A percentile compares a stretch with the other conserved stretches of the same genome.
phyloP scores from a whole-genome alignment of 2,329 filamentous ascomycete genomes.

The Pleomassaria siparia region DNA sequence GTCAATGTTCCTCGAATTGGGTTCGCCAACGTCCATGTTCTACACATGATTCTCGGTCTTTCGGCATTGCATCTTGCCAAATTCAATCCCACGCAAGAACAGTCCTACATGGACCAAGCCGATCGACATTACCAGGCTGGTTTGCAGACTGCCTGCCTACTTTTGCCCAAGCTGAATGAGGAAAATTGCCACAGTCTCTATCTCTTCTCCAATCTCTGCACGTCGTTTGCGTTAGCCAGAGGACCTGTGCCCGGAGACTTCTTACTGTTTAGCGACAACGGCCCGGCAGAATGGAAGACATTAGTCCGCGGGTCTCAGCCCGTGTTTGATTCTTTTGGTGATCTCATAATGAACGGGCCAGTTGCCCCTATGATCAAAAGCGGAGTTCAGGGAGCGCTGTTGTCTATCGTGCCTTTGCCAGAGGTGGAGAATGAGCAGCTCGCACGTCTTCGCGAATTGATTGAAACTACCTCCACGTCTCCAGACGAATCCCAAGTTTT shows the following conservation, averaged over 20 bases:
- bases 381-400: slow-evolving; percentile 15
- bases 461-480: background rate
- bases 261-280: slow-evolving; percentile 37
- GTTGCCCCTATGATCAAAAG: slow-evolving; percentile 33
- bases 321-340: slow-evolving; percentile 29
- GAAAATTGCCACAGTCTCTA: slow-evolving; percentile 43
- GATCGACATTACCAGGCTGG: slow-evolving; percentile 41
- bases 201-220: slow-evolving; percentile 44
- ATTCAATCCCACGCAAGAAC: slow-evolving; percentile 40
- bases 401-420: background rate
- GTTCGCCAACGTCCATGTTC: slow-evolving; percentile 51
- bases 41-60: slow-evolving; percentile 53
- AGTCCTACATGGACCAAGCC: slow-evolving; percentile 46
- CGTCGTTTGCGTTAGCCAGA: slow-evolving; percentile 41
- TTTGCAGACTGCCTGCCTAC: slow-evolving; percentile 31
- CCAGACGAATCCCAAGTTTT: background rate
- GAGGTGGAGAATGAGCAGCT: background rate
- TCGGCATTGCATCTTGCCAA: slow-evolving; percentile 54
- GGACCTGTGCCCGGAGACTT: slow-evolving; percentile 37
- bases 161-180: slow-evolving; percentile 35
- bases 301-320: slow-evolving; percentile 41
- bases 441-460: background rate
- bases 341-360: slow-evolving; percentile 16
- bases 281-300: slow-evolving; percentile 43
- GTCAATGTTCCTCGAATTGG: slow-evolving; percentile 52